Evolutionary conservation across 768 basidiomycete species (phyloP), one percentile per base, ranked within the genome.

Genomic region (Russula dissimulans): DNA sequence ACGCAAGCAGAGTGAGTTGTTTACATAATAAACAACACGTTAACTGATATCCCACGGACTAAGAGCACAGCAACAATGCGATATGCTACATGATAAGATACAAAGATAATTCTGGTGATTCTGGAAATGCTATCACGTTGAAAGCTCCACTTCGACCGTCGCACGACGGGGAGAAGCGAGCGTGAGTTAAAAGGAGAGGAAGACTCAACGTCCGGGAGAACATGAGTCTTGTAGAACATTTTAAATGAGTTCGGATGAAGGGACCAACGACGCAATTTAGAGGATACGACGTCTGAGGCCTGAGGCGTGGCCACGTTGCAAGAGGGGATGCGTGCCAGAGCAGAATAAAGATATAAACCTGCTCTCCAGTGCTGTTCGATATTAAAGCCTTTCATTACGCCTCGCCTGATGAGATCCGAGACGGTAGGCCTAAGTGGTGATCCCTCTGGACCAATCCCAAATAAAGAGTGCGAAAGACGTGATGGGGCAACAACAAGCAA

Each of bases 141-240:
- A 50, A 87, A 70, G 42, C 79, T 82, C 86, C 86, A 89, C 69
- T 88, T 89, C 61, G 89, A 76, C 67, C 80, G 75, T 58, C 80
- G 82, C 67, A 89, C 76, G 26, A 80, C 75, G 14, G 87, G 85
- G 4, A 88, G 71, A 29, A 90, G 76, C 8, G 78, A 76, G 32
- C 84, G 81, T 1, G 84, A 84, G 51, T 89, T 72, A 18, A 71
- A 74, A 5, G 76, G 71, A 0, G 79, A 81, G 6, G 83, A 81
- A 3, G 79, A 81, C 64, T 86, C 84, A 38, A 83, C 73, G 66
- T 87, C 85, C 0, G 86, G 86, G 38, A 85, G 73, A 45, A 86
- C 76, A 49, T 79, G 82, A 0, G 76, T 73, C 41, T 72, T 72
- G 69, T 80, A 74, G 11, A 86, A 77, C 0, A 69, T 70, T 52